Conservation (phyloP, 257 asterid genomes). For the Solanum bulbocastanum region DNA sequence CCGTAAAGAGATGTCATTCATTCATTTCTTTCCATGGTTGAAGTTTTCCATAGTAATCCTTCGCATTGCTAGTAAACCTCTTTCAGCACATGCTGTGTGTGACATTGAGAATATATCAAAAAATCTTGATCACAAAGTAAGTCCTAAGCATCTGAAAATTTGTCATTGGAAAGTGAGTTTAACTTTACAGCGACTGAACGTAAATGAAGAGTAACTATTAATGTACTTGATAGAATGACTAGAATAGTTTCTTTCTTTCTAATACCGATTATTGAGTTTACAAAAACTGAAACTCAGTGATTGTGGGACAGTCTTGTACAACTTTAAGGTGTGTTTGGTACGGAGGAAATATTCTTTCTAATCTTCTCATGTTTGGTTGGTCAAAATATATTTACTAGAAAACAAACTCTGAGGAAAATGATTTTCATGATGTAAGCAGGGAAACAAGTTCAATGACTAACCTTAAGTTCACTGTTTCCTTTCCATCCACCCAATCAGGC, state of each 20-base stretch:
- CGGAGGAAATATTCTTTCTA: background rate
- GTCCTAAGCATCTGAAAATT: background rate
- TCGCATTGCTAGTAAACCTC: background rate
- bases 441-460: no score
- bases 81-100: background rate
- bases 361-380: background rate
- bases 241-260: background rate
- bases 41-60: background rate
- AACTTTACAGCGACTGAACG: background rate
- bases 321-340: background rate
- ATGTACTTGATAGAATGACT: background rate
- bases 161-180: background rate
- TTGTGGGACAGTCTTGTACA: background rate
- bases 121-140: background rate
- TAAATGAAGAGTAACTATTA: background rate
- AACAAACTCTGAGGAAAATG: background rate
- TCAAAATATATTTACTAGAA: background rate
- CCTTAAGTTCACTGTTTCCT: background rate
- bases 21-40: background rate
- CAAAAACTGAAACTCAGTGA: no score
- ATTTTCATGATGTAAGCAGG: no score
- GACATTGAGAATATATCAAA: background rate
- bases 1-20: background rate
- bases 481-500: no score
- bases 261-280: background rate